Base-by-base conservation (phyloP, 1,284 basidiomycete genomes). In the Apiotrichum gracile region DNA sequence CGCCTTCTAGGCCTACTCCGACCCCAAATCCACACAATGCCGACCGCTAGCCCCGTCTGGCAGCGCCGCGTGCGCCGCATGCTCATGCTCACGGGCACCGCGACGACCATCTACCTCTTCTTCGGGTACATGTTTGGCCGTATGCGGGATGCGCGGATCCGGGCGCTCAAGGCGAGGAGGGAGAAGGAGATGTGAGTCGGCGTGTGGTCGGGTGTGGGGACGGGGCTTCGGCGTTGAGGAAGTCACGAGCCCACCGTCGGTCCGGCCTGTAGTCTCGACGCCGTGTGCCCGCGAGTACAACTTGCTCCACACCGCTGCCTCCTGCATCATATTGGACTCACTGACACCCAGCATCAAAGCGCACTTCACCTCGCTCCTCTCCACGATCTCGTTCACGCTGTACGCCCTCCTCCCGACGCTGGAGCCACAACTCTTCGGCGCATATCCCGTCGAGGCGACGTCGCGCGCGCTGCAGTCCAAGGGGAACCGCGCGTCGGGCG, bases 321-420 rank as follows among this genome's bases (percentile, higher is more conserved):
- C n/a, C n/a, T n/a, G n/a, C n/a, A n/a, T n/a, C n/a, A n/a, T n/a
- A n/a, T n/a, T n/a, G n/a, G n/a, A n/a, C n/a, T n/a, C n/a, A n/a
- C 25, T 44, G 42, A 44, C 43, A 22, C 1, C 9, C 58, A 76
- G 74, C 29, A 58, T 76, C 47, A 73, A 70, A 56, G 63, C 66
- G 12, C 71, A 74, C 60, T 76, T 74, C 52, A 69, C 68, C 4
- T 67, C 70, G 10, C 60, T 73, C 5, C 55, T 72, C 46, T 72
- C 70, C 14, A 74, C 69, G 6, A 69, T 74, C 25, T 70, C 69
- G 19, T 72, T 72, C 58, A 76, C 74, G 3, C 64, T 76, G 38
- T 76, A 76, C 45, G 73, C 73, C 13, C 65, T 76, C 12, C 57
- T 76, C 2, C 74, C 74, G 13, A 75, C 71, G 1, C 61, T 76